Base-by-base conservation (phyloP, 139 green algal species). In the Tetradesmus obliquus region DNA sequence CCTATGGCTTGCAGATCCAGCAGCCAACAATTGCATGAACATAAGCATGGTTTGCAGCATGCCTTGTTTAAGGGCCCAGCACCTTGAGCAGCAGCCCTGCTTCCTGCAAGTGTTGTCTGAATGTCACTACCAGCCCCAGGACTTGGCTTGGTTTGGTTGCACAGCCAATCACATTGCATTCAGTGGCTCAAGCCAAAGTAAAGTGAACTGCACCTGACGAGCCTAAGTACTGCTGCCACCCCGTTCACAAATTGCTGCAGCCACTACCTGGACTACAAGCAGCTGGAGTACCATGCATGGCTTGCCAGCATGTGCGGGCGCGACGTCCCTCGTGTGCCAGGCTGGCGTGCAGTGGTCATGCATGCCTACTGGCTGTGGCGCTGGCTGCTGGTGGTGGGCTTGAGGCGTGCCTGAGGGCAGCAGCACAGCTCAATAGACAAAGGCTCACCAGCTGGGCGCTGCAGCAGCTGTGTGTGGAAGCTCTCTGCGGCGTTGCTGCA, bases 251-350 rank as follows among this genome's bases (percentile, higher is more conserved):
- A 54, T 80, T 87, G 90, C 71, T 91, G 91, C 79, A n/a, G 62
- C 19, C 94, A 94, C 84, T 88, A 86, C 76, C 89, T 92, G 32
- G 53, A 89, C 71, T 51, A 93, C 60, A 54, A 88, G 9, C 95
- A 97, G 90, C 95, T 93, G 82, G 89, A 84, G 0, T 97, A 97
- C 92, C 94, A 95, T 60, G 91, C 92, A 2, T 58, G 85, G 71
- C 90, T 96, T 32, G 92, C 86, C 0, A 22, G 57, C 13, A 4
- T 87, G 22, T 94, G 90, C 66, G 93, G 92, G 1, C 92, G 83
- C 1, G 93, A 94, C 19, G 89, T 93, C 45, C 0, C 45, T 12
- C 74, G 32, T 5, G 66, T 91, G 53, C 82, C 92, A 1, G 24
- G 51, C 22, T 95, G 94, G 94, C 86, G 94, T 32, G 53, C 51